Base-by-base conservation (phyloP, 2,329 filamentous ascomycete genomes). In the Epichloe aotearoae region DNA sequence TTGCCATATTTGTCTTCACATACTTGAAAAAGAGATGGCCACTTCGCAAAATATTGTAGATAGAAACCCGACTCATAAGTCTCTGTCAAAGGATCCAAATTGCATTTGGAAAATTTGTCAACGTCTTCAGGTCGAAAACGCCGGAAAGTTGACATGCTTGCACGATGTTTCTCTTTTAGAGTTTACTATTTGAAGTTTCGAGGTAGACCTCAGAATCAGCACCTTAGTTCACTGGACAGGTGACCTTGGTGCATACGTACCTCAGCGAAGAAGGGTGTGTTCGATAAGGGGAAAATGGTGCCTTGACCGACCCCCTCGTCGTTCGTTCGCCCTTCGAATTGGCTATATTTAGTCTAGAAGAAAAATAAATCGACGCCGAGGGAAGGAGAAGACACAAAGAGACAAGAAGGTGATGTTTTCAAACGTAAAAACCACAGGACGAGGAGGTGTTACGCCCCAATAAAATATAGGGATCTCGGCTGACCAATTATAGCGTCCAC, bases 11-110 rank as follows among this genome's bases (percentile, higher is more conserved):
- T 77, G 57, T 91, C 88, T 65, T 95, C 88, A 53, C 94, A 88
- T 15, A 95, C 87, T 64, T 88, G 88, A 71, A 96, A 97, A 42
- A 97, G 79, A 26, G 89, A 84, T 1, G 93, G 93, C 93, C 93
- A 98, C 74, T 87, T 88, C 49, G 89, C 88, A 57, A 95, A 82
- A 69, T 98, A 98, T 62, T 94, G 87, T 53, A 96, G 80, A 72
- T 98, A 98, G 73, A 97, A 98, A 55, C 82, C 80, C 57, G 95
- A 79, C 66, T 95, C 89, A 72, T 97, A 98, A 51, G 94, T 97
- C 72, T 98, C 93, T n/a, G 93, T 97, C 55, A 96, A 76, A 40
- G 88, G 88, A 64, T 98, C 93, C 55, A 98, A 83, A 65, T 98
- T 98, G 69, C 90, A 95, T 57, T 89, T 83, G 58, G 94, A 95